Evolutionary conservation across 495 filamentous ascomycete genomes (phyloP), one percentile per base, ranked within the genome.

Genomic region (Penicillium salamii): DNA sequence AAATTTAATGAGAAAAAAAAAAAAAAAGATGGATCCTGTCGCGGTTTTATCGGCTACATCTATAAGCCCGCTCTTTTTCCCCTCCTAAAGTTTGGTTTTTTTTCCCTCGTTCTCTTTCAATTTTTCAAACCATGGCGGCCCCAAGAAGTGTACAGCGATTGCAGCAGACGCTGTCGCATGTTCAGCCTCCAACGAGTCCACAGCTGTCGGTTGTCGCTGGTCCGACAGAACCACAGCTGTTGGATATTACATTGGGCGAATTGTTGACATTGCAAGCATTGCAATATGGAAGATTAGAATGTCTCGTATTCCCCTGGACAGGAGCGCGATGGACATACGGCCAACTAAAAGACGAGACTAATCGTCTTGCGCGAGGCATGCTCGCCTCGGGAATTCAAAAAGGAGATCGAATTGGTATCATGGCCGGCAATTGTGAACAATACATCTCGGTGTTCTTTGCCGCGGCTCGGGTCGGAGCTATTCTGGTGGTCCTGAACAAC

Each of bases 341-440:
- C 35, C 71, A 84, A 36, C 66, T 88, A 43, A 78, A 83, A 49
- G 74, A 80, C 41, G 77, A 84, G 59, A 76, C 76, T 40, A 76
- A 82, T 20, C 69, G 78, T 29, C 53, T 87, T 34, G 82, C 84
- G 15, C 74, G 72, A 46, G 80, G 80, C 5, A 59, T 87, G 55
- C 57, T 86, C 14, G 74, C 75, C 12, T 71, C 79, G 57, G 83
- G 83, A 0, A 78, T 87, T 13, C 69, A 77, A 19, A 77, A 78
- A 26, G 83, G 84, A 11, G 84, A 87, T 58, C 75, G 84, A 2
- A 70, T 88, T 15, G 85, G 81, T 26, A 79, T 88, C 39, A 85
- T 87, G 81, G 81, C 83, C 2, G 84, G 84, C 3, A 87, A 88
- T 59, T 87, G 83, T 59, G 83, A 85, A 55, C 79, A 84, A 62